phyloP scores from a whole-genome alignment of 176 grass and related monocot species.

The Ampelocalamus luodianensis region DNA sequence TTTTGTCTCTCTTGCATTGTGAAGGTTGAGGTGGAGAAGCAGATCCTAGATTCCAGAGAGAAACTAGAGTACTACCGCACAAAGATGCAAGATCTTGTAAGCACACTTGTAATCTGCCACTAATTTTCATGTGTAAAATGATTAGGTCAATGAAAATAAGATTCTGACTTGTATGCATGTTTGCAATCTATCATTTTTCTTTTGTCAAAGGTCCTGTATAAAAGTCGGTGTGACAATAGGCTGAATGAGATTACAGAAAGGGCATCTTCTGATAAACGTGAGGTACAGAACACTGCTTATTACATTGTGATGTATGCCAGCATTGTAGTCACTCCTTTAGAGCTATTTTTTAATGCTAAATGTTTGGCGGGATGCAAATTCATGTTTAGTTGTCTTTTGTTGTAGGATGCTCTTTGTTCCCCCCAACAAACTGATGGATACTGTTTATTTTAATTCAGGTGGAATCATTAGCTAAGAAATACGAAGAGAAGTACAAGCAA shows the following conservation, averaged over 20 bases:
- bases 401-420: not conserved
- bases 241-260: slow-evolving; percentile 98
- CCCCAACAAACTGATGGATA: slow-evolving; percentile 8
- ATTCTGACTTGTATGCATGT: not conserved
- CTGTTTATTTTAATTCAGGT: slow-evolving; percentile 63
- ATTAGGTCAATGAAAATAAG: not conserved
- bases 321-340: not conserved
- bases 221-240: slow-evolving; percentile 98
- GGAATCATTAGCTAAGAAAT: slow-evolving; percentile 90
- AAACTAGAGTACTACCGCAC: slow-evolving; percentile 91
- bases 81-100: slow-evolving; percentile 99
- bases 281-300: slow-evolving; percentile 60
- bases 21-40: slow-evolving; percentile 87
- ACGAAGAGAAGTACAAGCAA: slow-evolving; percentile 99
- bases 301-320: not conserved
- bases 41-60: slow-evolving; percentile 90
- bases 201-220: slow-evolving; percentile 81
- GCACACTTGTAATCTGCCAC: slow-evolving; percentile 37
- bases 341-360: slow-evolving; percentile 39
- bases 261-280: slow-evolving; percentile 89
- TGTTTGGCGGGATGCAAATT: slow-evolving; percentile 33
- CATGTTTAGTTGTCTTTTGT: slow-evolving; percentile 8
- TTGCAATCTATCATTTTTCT: slow-evolving; percentile 30
- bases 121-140: slow-evolving; percentile 38
- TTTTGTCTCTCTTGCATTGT: slow-evolving; percentile 26